A percentile compares a stretch with the other conserved stretches of the same genome.
Conservation (phyloP, 306 rosid genomes). For the Oemleria cerasiformis region DNA sequence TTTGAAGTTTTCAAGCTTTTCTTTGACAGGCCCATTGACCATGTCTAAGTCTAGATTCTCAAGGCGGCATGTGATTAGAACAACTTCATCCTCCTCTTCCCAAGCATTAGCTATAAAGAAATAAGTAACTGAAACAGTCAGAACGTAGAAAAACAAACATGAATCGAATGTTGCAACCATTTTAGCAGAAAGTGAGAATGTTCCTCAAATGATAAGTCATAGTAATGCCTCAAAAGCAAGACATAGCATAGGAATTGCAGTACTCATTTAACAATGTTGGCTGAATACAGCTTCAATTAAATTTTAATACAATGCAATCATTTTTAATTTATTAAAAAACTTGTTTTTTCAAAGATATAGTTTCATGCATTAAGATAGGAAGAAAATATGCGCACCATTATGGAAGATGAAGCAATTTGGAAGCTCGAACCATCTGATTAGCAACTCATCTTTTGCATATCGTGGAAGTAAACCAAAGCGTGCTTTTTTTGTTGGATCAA, state of each 20-base stretch:
- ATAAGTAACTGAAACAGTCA: slow-evolving; percentile 21
- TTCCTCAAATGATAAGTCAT: not conserved
- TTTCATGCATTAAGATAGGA: slow-evolving; percentile 2
- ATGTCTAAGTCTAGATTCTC: slow-evolving; percentile 66
- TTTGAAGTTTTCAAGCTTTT: slow-evolving; percentile 65
- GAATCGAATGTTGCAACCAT: not conserved
- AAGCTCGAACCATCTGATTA: slow-evolving; percentile 89
- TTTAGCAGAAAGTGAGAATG: not conserved
- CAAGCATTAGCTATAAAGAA: slow-evolving; percentile 76
- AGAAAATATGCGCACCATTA: slow-evolving; percentile 50
- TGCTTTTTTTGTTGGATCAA: slow-evolving; percentile 80
- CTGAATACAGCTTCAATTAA: slow-evolving; percentile 2
- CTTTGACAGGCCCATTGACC: slow-evolving; percentile 61
- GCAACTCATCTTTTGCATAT: slow-evolving; percentile 80
- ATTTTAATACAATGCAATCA: not conserved
- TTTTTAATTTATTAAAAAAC: not conserved
- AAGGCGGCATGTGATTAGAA: slow-evolving; percentile 81
- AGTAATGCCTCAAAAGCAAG: not conserved
- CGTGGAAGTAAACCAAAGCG: slow-evolving; percentile 94
- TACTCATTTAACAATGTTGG: not conserved
- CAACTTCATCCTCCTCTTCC: slow-evolving; percentile 98
- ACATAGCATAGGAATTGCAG: slow-evolving; percentile 5
- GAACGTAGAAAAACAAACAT: not conserved
- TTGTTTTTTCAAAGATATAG: not conserved
- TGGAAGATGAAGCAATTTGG: slow-evolving; percentile 98